These are phyloP conservation scores for Fusarium metavorans DNA, from an alignment of 2,329 filamentous ascomycete genomes.

Conservation along the genomic window DNA sequence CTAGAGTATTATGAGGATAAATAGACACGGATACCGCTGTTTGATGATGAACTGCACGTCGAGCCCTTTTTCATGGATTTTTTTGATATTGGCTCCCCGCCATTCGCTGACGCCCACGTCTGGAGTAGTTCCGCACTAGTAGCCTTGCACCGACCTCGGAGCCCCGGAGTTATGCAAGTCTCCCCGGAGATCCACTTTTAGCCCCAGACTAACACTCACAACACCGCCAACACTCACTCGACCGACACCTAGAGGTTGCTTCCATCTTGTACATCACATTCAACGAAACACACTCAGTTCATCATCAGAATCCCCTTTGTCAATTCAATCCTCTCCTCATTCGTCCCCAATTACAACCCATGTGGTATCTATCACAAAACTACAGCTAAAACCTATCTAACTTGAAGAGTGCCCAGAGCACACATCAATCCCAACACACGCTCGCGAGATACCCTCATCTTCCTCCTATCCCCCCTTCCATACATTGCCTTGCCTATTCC, in stretches of 20 bases:
- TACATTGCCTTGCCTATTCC: constrained; percentile 7
- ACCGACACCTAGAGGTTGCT: not conserved
- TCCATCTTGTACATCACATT: not conserved
- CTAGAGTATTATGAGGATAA: not conserved
- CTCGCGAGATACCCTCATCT: constrained; percentile 13
- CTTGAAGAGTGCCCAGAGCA: constrained; percentile 28
- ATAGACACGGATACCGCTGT: constrained; percentile 11
- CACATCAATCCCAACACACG: constrained; percentile 7
- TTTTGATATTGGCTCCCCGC: constrained; percentile 29
- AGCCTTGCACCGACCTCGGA: constrained; percentile 33
- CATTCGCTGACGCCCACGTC: constrained; percentile 25
- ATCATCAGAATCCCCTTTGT: constrained; percentile 12
- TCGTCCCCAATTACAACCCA: constrained; percentile 32
- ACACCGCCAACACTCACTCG: not conserved
- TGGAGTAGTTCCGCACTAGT: constrained; percentile 19
- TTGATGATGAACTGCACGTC: constrained; percentile 13
- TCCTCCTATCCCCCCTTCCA: not conserved
- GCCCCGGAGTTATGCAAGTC: constrained; percentile 11
- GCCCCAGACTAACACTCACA: not conserved
- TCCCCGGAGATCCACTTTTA: constrained; percentile 3
- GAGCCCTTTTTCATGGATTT: not conserved
- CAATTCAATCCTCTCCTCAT: constrained; percentile 22
- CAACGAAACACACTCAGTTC: not conserved
- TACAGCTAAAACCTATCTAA: constrained; percentile 43
- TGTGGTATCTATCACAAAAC: constrained; percentile 46